Base-by-base conservation (phyloP, 208 protist species). In the Leishmania mexicana region DNA sequence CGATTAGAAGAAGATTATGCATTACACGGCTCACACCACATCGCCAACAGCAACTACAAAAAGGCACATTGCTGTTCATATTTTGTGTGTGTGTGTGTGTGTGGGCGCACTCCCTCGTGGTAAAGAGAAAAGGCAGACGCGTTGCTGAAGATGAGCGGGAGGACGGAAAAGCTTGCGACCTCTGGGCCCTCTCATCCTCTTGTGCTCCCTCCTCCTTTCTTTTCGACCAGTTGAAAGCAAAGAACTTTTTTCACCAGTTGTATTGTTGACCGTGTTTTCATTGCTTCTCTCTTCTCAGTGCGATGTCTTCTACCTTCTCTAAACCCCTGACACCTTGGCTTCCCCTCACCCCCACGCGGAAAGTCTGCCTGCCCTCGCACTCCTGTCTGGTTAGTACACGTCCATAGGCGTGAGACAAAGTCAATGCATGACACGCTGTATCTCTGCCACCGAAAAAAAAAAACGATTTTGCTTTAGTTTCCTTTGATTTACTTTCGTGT, bases 61-160 rank as follows among this genome's bases (percentile, higher is more conserved):
- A 74, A 57, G 47, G 81, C 58, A 75, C 65, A 73, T 67, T 67
- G 64, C 76, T 77, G 76, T 78, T 74, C 38, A 74, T 81, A 42
- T 80, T 79, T 58, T 83, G 54, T 75, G 72, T 77, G 28, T 7
- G 15, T 28, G 11, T 53, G 24, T 47, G 45, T 28, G 64, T 70
- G 64, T 0, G 47, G 58, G 78, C 47, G 45, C 17, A 13, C 24
- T 13, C 42, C 68, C 57, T 51, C 53, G 5, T 70, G 49, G 49
- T 21, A 24, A 58, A 76, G 72, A 38, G 49, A 47, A 28, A 45
- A 58, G 31, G 49, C 15, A 51, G 19, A 3, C 51, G 45, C 35
- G 47, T 53, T 19, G 6, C 49, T 57, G 49, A 24, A 76, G 19
- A 76, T n/a, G 72, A 62, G 31, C 71, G 47, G 57, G 67, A 31